These are phyloP conservation scores for Colletotrichum sansevieriae DNA, from an alignment of 2,329 filamentous ascomycete genomes.

Conservation along the genomic window DNA sequence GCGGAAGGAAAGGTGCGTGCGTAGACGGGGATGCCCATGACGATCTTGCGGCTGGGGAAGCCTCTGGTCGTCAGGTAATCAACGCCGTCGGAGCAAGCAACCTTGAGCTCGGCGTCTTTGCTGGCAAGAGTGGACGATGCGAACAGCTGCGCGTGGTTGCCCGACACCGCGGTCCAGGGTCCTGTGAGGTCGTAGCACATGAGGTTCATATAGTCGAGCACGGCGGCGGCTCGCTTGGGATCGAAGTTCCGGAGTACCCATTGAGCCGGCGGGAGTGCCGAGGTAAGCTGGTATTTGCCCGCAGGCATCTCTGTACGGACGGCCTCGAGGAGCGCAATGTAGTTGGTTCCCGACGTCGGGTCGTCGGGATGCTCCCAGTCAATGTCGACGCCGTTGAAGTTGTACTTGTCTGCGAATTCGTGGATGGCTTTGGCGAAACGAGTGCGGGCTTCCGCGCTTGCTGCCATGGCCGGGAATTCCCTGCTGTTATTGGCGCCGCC, in stretches of 20 bases:
- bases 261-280: conserved; percentile 72
- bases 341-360: conserved; percentile 67
- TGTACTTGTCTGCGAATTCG: conserved; percentile 67
- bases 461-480: conserved; percentile 70
- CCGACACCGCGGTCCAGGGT: conserved; percentile 70
- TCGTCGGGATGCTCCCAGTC: conserved; percentile 56
- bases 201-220: conserved; percentile 74
- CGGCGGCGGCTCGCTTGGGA: conserved; percentile 60
- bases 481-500: conserved; percentile 74
- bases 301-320: conserved; percentile 67
- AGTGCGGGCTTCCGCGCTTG: conserved; percentile 59
- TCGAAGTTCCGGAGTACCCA: conserved; percentile 74
- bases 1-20: conserved; percentile 72
- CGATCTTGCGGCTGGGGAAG: conserved; percentile 69
- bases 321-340: conserved; percentile 66
- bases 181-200: conserved; percentile 80
- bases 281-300: conserved; percentile 69
- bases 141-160: conserved; percentile 74
- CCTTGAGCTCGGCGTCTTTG: conserved; percentile 46
- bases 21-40: conserved; percentile 74
- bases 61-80: conserved; percentile 65
- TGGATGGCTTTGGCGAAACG: conserved; percentile 68
- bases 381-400: conserved; percentile 76
- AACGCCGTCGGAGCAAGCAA: conserved; percentile 68
- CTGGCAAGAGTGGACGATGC: conserved; percentile 45